Percentiles rank a stretch among this genome's conserved stretches.
Conservation (phyloP, 257 asterid genomes). For the Phtheirospermum japonicum region DNA sequence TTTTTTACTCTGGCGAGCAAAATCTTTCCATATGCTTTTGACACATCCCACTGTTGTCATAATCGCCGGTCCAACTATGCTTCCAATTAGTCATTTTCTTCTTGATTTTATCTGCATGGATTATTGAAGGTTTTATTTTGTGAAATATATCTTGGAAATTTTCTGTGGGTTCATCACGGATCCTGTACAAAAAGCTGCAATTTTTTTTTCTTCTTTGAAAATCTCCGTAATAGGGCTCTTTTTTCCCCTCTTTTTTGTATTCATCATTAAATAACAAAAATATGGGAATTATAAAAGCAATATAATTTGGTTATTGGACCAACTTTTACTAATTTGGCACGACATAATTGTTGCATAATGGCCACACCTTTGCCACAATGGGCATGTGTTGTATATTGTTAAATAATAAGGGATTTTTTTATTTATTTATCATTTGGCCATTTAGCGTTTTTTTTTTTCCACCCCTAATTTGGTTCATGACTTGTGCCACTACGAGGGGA, state of each 20-base stretch:
- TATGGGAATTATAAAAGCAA: not conserved
- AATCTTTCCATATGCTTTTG: too few species aligned
- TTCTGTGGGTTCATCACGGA: not conserved
- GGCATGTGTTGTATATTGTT: not conserved
- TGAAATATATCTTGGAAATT: not conserved
- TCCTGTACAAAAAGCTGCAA: not conserved
- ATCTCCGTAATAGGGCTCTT: not conserved
- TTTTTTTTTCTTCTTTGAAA: not conserved
- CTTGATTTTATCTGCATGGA: too few species aligned
- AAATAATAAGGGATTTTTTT: not conserved
- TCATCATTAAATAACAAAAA: not conserved
- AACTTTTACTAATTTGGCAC: slow-evolving; percentile 3
- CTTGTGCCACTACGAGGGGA: slow-evolving; percentile 32
- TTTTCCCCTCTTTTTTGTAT: too few species aligned
- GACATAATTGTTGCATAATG: not conserved
- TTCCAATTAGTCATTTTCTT: too few species aligned
- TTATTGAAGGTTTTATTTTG: too few species aligned
- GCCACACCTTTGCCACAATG: not conserved
- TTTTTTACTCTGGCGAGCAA: too few species aligned
- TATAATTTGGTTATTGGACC: too few species aligned
- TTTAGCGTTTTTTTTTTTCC: not conserved
- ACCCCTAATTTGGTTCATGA: slow-evolving; percentile 22
- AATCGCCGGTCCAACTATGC: too few species aligned
- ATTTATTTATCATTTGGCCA: not conserved
- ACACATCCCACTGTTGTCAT: too few species aligned